A percentile compares a stretch with the other conserved stretches of the same genome.
Conservation (phyloP, 176 grass and related monocot genomes). For the Tillandsia leiboldiana region DNA sequence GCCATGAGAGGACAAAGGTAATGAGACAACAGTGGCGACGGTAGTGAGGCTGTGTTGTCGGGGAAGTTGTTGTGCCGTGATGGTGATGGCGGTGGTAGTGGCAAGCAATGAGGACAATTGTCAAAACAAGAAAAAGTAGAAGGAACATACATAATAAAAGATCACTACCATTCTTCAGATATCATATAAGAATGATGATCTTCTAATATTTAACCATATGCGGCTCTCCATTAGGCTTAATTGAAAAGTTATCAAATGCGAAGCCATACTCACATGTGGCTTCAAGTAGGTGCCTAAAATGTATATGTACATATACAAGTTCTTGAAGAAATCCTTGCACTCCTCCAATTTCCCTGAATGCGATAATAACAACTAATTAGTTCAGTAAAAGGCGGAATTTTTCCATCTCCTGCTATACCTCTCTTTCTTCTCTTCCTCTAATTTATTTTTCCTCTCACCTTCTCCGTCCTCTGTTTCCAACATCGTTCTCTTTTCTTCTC, state of each 20-base stretch:
- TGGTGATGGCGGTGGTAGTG: neutral
- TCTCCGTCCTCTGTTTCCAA: too few relatives aligned
- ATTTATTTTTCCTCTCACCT: too few relatives aligned
- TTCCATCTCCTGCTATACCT: too few relatives aligned
- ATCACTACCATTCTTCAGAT: neutral
- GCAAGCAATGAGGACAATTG: neutral
- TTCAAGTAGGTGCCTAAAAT: conserved; percentile 89
- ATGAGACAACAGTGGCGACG: too few relatives aligned
- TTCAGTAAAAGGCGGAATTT: neutral
- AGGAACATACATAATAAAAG: neutral
- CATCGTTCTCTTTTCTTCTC: too few relatives aligned
- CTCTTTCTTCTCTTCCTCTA: too few relatives aligned
- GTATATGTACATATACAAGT: conserved; percentile 80
- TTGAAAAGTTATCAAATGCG: neutral
- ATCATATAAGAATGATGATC: neutral
- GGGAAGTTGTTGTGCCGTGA: neutral
- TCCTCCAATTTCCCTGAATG: conserved; percentile 57
- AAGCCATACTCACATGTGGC: conserved; percentile 67
- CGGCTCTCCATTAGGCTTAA: too few relatives aligned
- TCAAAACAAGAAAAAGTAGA: neutral
- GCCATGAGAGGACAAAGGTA: too few relatives aligned
- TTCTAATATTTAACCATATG: neutral
- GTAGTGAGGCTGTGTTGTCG: too few relatives aligned
- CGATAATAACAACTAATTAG: neutral
- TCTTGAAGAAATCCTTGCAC: conserved; percentile 91